Base-by-base conservation (phyloP, 2,329 filamentous ascomycete species). In the Neofusicoccum kwambonambiense region DNA sequence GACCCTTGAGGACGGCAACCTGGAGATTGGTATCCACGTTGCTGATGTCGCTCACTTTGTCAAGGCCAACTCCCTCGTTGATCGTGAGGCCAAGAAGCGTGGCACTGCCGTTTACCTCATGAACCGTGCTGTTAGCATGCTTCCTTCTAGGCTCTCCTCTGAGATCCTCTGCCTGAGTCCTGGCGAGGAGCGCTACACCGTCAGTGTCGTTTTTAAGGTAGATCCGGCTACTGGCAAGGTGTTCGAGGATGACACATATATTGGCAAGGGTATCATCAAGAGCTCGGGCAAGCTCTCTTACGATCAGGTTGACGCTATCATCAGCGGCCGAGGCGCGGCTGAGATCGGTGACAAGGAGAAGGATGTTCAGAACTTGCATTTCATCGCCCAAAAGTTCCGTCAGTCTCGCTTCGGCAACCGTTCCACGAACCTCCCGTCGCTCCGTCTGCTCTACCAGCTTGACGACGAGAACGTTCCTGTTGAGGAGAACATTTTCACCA, bases 401-500 rank as follows among this genome's bases (percentile, higher is more conserved):
- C 92, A 97, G 79, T 84, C 87, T 57, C 90, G 95, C 66, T 90
- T 97, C 66, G 91, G 90, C 64, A 89, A 93, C 61, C 90, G 90
- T 41, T 88, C 88, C 49, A 87, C 90, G 68, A 88, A 90, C 12
- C 91, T 97, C 71, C 90, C 93, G 39, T 89, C 94, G 45, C 86
- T 99, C 61, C 90, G 95, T 65, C 85, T 99, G 52, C 83, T 98
- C 67, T 93, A 97, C 78, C 93, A 97, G 79, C 85, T 98, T 45
- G 95, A 99, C 71, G 95, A 99, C 71, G 95, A 99, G 83, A 98
- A 98, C 77, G 92, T 97, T 62, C 95, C 94, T 2, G 93, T 98
- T 45, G 93, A 97, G 80, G 88, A 92, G 76, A 99, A 98, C 80
- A 91, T 99, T 69, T 99, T 98, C 74, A 90, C 97, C 76, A 94